These are phyloP conservation scores for Trichoderma gracile DNA, from an alignment of 2,329 filamentous ascomycete genomes.

Conservation along the genomic window DNA sequence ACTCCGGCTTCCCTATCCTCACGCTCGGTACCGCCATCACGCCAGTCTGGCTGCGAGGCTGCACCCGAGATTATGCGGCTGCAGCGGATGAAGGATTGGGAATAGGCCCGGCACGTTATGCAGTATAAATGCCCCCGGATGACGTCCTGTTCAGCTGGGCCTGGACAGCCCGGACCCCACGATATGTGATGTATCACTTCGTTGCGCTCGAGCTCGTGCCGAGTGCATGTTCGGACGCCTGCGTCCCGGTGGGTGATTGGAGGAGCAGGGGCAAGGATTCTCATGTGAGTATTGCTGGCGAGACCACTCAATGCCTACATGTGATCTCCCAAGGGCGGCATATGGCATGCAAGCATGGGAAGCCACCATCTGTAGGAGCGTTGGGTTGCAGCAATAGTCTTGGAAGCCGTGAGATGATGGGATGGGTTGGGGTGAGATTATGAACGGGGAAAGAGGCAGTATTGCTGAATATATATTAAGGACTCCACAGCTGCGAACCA, in stretches of 20 bases:
- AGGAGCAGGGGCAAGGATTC: neutral
- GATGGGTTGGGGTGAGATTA: neutral
- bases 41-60: neutral
- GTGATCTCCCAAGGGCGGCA: neutral
- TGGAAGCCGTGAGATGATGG: neutral
- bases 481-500: neutral
- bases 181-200: conserved; percentile 15
- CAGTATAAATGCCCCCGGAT: neutral
- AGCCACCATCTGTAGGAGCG: neutral
- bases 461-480: neutral
- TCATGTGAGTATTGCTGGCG: neutral
- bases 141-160: conserved; percentile 3
- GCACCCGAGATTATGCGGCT: conserved; percentile 2
- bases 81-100: neutral
- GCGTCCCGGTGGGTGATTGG: neutral
- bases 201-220: neutral
- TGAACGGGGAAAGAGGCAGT: conserved; percentile 4
- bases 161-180: neutral
- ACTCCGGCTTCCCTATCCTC: neutral
- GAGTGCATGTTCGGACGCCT: conserved; percentile 5
- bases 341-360: neutral
- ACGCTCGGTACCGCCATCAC: neutral
- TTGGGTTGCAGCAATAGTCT: neutral
- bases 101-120: neutral
- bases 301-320: neutral